Conservation (phyloP, 2,329 filamentous ascomycete genomes). For the Rutstroemia sp. region DNA sequence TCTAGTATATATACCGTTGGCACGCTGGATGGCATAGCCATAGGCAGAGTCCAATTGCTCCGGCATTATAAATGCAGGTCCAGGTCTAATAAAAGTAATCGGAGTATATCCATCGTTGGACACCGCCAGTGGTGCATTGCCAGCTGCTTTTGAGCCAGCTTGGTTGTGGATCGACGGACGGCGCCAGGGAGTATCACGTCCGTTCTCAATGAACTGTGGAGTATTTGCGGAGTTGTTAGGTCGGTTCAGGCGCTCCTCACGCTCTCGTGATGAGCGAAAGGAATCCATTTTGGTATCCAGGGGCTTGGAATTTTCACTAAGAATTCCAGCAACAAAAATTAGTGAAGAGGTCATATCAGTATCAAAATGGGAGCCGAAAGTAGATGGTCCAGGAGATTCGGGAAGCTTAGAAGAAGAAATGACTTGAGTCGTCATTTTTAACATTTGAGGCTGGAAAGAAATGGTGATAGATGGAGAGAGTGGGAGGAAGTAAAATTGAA, state of each 20-base stretch:
- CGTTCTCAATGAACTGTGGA: not conserved
- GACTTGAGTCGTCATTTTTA: conserved; percentile 1
- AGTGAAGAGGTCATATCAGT: conserved; percentile 20
- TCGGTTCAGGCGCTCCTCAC: conserved; percentile 1
- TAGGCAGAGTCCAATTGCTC: conserved; percentile 28
- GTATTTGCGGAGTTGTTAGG: not conserved
- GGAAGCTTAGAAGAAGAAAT: conserved; percentile 3
- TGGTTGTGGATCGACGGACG: not conserved
- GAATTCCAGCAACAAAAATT: conserved; percentile 12
- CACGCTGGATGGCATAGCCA: conserved; percentile 46
- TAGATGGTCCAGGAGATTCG: not conserved
- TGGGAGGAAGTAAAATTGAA: conserved; percentile 1
- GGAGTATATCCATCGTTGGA: conserved; percentile 25
- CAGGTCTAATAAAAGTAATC: conserved; percentile 19
- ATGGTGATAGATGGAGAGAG: not conserved
- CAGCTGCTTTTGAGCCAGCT: not conserved
- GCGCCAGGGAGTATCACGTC: not conserved
- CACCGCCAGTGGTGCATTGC: not conserved
- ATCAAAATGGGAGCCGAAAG: conserved; percentile 5
- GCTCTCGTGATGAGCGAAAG: conserved; percentile 10
- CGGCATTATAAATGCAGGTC: conserved; percentile 14
- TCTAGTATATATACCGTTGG: conserved; percentile 45
- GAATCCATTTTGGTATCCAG: conserved; percentile 11
- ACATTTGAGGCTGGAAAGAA: not conserved
- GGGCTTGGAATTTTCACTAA: not conserved